Evolutionary conservation across 2,329 filamentous ascomycete genomes (phyloP).

Genomic region (Delphinella strobiligena): DNA sequence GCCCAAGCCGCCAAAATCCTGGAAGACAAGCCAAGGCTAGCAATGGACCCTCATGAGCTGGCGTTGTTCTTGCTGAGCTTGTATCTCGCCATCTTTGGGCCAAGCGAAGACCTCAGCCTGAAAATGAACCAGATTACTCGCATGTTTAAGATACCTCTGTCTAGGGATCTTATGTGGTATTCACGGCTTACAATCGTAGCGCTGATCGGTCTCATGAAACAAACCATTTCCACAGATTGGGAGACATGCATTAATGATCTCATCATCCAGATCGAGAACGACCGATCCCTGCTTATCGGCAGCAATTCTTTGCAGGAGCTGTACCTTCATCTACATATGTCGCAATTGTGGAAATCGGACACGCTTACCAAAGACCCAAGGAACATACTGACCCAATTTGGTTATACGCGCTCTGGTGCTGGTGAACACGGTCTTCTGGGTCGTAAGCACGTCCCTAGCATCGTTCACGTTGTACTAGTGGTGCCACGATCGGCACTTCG

Average conservation of each 20-base stretch:
- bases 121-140: conserved; percentile 6
- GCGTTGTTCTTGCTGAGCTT: conserved; percentile 28
- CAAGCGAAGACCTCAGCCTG: conserved; percentile 22
- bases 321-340: conserved; percentile 13
- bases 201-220: conserved; percentile 16
- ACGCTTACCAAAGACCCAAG: conserved; percentile 1
- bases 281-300: conserved; percentile 11
- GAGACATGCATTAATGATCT: conserved; percentile 9
- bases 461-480: conserved; percentile 2
- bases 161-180: conserved; percentile 12
- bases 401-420: not conserved
- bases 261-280: conserved; percentile 9
- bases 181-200: conserved; percentile 16
- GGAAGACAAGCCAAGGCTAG: conserved; percentile 9
- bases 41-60: conserved; percentile 27
- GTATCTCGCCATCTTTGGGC: conserved; percentile 35
- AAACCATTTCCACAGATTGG: conserved; percentile 15
- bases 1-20: not conserved
- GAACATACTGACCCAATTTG: not conserved
- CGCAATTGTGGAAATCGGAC: not conserved
- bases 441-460: not conserved
- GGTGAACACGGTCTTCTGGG: conserved; percentile 5
- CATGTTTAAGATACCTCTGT: not conserved
- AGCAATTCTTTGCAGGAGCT: conserved; percentile 18
- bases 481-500: conserved; percentile 1